Evolutionary conservation across 75 land plant genomes (phyloP).

Genomic region (Cunninghamia lanceolata): DNA sequence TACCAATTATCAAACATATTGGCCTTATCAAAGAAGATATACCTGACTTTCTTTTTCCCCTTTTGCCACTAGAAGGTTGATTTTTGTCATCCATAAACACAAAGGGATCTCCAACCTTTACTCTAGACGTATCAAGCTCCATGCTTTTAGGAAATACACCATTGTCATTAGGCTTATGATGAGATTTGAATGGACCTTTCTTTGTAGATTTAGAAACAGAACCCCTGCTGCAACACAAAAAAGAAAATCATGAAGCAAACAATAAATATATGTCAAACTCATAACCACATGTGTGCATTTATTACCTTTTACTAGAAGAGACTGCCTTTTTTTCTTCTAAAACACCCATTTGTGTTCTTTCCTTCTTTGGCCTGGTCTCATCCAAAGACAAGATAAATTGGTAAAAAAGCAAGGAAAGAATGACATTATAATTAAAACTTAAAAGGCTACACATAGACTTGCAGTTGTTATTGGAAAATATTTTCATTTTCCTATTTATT

Average conservation of each 20-base stretch:
- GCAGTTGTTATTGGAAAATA: not conserved
- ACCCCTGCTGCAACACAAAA: not conserved
- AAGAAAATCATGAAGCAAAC: not conserved
- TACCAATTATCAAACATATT: not conserved
- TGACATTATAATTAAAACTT: not conserved
- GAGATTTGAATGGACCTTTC: not conserved
- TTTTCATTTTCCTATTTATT: not conserved
- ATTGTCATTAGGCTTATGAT: not conserved
- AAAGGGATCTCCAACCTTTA: not conserved
- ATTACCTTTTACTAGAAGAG: slow-evolving; percentile 1
- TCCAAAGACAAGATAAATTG: not conserved
- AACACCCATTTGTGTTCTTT: not conserved
- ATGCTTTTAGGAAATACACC: not conserved
- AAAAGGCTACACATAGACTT: not conserved
- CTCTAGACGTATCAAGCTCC: not conserved
- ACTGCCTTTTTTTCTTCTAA: not conserved
- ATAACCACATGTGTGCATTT: not conserved
- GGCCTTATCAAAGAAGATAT: not conserved
- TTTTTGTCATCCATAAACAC: not conserved
- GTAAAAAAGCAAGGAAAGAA: not conserved
- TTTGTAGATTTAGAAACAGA: not conserved
- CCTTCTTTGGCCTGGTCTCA: not conserved
- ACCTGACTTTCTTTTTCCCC: slow-evolving; percentile 4
- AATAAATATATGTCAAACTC: not conserved
- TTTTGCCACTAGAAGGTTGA: not conserved